Base-by-base conservation (phyloP, 2,329 filamentous ascomycete genomes). In the Aspergillus sp. region DNA sequence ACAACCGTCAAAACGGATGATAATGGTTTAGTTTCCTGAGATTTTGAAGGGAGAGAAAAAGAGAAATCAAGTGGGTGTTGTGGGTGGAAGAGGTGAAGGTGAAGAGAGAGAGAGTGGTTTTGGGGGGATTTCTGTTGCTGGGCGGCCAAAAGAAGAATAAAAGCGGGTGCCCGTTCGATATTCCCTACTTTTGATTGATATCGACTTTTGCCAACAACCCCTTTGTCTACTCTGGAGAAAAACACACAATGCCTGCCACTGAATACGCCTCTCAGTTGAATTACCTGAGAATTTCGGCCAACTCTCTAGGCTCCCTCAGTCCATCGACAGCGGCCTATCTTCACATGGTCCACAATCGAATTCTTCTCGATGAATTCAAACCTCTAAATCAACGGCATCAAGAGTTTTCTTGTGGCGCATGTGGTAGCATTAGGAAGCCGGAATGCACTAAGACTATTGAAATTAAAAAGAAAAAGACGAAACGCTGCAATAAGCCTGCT, bases 251-350 rank as follows among this genome's bases (percentile, higher is more conserved):
- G 56, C 48, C 51, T 41, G 44, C 53, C 31, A 57, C 53, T 40
- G 54, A 58, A 29, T 46, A 53, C 43, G 33, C 54, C 6, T 44
- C 61, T 37, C 56, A 56, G 29, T 49, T 70, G 46, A 52, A 59
- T 33, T 71, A 67, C 47, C 51, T 72, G n/a, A 61, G 52, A 47
- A 51, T 60, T 34, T 62, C 69, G 13, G 66, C 66, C 3, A 51
- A 53, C 43, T 54, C 58, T 29, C 50, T 70, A 39, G 52, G 51
- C 32, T 45, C 53, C 7, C 42, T 52, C 12, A 67, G 64, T 44
- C 62, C 65, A 12, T 68, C 69, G 9, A 71, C 68, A n/a, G 60
- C 70, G 2, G 60, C 66, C 10, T 56, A 71, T 60, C 55, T 73
- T 28, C 54, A 67, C 50, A 51, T 49, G 10, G 53, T 58, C n/a